These are phyloP conservation scores for Cyanidium caldarium DNA, from an alignment of 23 red algal genomes.

Conservation along the genomic window DNA sequence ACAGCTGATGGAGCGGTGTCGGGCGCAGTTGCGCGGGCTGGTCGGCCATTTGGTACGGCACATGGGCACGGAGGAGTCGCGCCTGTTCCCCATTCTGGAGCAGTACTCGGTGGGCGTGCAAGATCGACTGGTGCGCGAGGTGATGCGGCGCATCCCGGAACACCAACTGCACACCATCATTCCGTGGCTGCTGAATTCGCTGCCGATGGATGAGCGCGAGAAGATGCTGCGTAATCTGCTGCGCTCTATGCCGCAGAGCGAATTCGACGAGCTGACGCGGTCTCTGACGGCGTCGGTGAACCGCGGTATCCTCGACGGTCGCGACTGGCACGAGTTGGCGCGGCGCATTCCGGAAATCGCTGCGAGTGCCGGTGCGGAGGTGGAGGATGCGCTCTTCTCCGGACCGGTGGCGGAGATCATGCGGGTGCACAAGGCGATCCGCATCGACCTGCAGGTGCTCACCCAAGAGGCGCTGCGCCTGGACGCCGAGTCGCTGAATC, in stretches of 20 bases:
- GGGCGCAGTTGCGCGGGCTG: not conserved
- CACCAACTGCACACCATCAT: slow-evolving; percentile 5
- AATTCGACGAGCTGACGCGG: slow-evolving; percentile 4
- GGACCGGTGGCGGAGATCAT: slow-evolving; percentile 77
- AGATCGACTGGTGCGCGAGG: slow-evolving; percentile 21
- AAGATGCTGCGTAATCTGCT: slow-evolving; percentile 28
- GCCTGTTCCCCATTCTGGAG: slow-evolving; percentile 13
- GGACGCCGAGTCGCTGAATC: slow-evolving; percentile 48
- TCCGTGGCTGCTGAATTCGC: slow-evolving; percentile 19
- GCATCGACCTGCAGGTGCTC: slow-evolving; percentile 62
- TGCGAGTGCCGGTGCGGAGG: slow-evolving; percentile 7
- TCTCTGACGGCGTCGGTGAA: slow-evolving; percentile 9
- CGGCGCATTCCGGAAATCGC: slow-evolving; percentile 67
- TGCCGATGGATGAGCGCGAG: slow-evolving; percentile 9
- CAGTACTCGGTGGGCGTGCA: slow-evolving; percentile 17
- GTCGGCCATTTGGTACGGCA: not conserved
- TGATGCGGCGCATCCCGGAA: slow-evolving; percentile 7
- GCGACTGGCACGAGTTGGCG: slow-evolving; percentile 68
- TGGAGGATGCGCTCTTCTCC: slow-evolving; percentile 20
- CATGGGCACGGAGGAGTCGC: slow-evolving; percentile 20
- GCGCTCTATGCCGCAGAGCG: slow-evolving; percentile 7
- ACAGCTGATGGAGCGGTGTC: not conserved
- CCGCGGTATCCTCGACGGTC: slow-evolving; percentile 40
- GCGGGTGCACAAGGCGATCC: slow-evolving; percentile 95
- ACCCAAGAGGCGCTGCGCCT: slow-evolving; percentile 26